Percentiles rank a stretch among this genome's conserved stretches.
Conservation (phyloP, 371 early-diverging fungal genomes). For the Rhizopus delemar region DNA sequence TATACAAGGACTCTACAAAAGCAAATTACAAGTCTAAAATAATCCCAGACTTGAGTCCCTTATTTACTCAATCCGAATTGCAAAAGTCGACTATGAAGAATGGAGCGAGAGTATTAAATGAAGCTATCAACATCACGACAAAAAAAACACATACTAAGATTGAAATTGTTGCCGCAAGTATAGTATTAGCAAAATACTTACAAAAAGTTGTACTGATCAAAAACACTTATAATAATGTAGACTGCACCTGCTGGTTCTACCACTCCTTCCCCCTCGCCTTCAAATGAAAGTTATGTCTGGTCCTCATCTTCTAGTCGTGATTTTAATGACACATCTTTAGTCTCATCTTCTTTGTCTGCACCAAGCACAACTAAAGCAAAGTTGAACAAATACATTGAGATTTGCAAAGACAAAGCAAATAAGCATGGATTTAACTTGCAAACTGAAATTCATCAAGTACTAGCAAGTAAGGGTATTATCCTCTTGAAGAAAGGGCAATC, state of each 20-base stretch:
- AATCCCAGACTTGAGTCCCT: slow-evolving; percentile 9
- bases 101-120: slow-evolving; percentile 12
- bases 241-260: slow-evolving; percentile 10
- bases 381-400: slow-evolving; percentile 17
- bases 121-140: slow-evolving; percentile 7
- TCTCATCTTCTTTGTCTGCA: slow-evolving; percentile 2
- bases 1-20: slow-evolving; percentile 14
- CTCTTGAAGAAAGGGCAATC: slow-evolving; percentile 9
- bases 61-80: slow-evolving; percentile 15
- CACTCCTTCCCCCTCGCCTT: slow-evolving; percentile 4
- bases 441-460: slow-evolving; percentile 18
- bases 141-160: slow-evolving; percentile 14
- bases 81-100: slow-evolving; percentile 12
- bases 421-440: slow-evolving; percentile 23
- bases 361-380: slow-evolving; percentile 15
- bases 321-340: slow-evolving; percentile 3
- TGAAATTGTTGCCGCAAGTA: slow-evolving; percentile 15
- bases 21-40: slow-evolving; percentile 8
- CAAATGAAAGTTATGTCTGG: slow-evolving; percentile 7
- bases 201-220: slow-evolving; percentile 12
- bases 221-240: slow-evolving; percentile 10
- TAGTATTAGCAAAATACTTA: slow-evolving; percentile 19
- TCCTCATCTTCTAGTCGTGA: slow-evolving; percentile 14
- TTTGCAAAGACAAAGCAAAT: slow-evolving; percentile 15
- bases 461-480: slow-evolving; percentile 19